Evolutionary conservation across 2,329 filamentous ascomycete species (phyloP).

Genomic region (Cercospora sojina): DNA sequence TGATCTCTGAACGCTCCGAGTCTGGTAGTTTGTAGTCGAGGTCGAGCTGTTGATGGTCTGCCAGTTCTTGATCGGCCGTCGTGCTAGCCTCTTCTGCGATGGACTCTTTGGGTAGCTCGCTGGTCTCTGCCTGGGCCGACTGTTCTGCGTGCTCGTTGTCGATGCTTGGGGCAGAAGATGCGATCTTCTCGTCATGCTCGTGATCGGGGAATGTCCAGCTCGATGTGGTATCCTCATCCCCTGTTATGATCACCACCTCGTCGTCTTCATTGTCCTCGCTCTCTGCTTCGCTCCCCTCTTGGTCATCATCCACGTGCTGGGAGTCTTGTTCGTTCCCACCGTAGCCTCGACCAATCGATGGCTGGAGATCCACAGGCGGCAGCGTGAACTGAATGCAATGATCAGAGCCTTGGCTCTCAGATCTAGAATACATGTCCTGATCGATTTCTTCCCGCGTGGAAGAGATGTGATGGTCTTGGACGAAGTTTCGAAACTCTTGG

Average conservation of each 20-base stretch:
- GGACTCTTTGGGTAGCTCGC: neutral
- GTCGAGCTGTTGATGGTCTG: neutral
- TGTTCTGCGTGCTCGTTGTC: neutral
- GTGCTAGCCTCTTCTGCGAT: neutral
- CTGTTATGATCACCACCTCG: neutral
- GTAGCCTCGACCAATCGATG: neutral
- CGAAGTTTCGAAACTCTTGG: neutral
- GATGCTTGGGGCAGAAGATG: neutral
- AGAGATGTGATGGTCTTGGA: neutral
- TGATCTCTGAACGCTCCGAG: neutral
- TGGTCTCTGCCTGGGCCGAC: neutral
- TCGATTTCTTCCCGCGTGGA: neutral
- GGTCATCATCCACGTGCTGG: no score
- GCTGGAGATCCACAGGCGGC: neutral
- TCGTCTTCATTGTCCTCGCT: neutral
- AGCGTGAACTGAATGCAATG: neutral
- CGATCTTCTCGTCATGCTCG: neutral
- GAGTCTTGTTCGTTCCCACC: no score
- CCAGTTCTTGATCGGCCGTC: neutral
- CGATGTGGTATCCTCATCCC: neutral
- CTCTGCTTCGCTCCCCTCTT: neutral
- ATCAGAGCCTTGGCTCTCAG: neutral
- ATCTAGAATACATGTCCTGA: rapidly evolving
- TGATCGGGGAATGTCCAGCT: neutral
- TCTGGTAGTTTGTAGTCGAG: neutral